Percentiles rank a stretch among this genome's conserved stretches.
Conservation (phyloP, 441 rosid species). For the Jatropha multifida region DNA sequence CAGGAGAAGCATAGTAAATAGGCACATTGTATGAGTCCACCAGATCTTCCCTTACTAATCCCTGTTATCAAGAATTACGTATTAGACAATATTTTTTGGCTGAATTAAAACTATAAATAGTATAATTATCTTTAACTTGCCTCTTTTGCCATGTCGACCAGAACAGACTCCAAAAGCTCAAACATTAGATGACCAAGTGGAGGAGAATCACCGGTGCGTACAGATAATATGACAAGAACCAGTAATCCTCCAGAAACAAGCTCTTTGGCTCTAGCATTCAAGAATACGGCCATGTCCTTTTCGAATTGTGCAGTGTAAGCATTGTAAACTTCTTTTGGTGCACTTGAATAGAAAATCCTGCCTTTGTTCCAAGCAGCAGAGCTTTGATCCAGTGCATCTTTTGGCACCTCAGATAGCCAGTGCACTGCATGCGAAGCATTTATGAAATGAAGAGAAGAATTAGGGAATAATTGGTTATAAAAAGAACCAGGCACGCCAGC, state of each 20-base stretch:
- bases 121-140: background rate
- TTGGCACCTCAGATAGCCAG: constrained; percentile 31
- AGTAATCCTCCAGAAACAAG: constrained; percentile 35
- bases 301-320: constrained; percentile 25
- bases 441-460: constrained; percentile 28
- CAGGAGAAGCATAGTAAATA: constrained; percentile 15
- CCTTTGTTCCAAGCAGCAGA: constrained; percentile 29
- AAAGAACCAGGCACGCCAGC: constrained; percentile 38
- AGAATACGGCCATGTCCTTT: constrained; percentile 18
- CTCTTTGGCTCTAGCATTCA: constrained; percentile 26
- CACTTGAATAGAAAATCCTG: constrained; percentile 25
- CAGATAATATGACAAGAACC: constrained; percentile 19
- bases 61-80: constrained; percentile 17
- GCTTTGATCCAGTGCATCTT: constrained; percentile 18
- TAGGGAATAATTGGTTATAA: constrained; percentile 25
- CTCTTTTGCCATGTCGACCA: constrained; percentile 18
- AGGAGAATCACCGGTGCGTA: background rate
- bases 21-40: constrained; percentile 40
- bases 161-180: constrained; percentile 11
- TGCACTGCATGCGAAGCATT: constrained; percentile 31
- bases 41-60: constrained; percentile 26
- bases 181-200: constrained; percentile 11
- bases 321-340: constrained; percentile 7
- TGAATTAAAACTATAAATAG: background rate
- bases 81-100: background rate